Conservation (phyloP, 2,329 filamentous ascomycete genomes). For the Ascochyta lentis region DNA sequence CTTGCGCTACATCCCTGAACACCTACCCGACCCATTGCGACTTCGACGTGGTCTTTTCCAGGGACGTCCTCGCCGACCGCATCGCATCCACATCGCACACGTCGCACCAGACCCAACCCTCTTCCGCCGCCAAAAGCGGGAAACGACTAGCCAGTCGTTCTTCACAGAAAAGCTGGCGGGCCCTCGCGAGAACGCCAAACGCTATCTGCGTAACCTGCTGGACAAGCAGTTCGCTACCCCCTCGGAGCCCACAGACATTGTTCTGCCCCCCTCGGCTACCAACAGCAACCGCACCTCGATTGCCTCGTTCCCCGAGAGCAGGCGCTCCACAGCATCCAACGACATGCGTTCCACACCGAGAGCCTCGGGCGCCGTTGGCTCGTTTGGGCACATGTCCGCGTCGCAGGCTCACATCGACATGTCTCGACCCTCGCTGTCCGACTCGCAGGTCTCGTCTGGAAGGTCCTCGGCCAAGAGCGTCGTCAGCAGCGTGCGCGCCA, state of each 20-base stretch:
- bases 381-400: constrained; percentile 13
- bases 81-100: constrained; percentile 63
- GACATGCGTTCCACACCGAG: constrained; percentile 51
- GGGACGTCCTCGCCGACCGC: constrained; percentile 59
- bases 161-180: constrained; percentile 58
- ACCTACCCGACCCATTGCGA: constrained; percentile 35
- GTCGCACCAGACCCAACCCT: constrained; percentile 54
- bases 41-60: constrained; percentile 52
- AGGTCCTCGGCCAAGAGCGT: constrained; percentile 44
- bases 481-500: constrained; percentile 38
- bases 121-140: constrained; percentile 33
- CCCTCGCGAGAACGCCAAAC: constrained; percentile 57
- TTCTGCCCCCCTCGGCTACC: constrained; percentile 36
- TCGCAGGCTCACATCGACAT: constrained; percentile 49
- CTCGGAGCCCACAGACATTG: constrained; percentile 30
- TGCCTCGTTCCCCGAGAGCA: constrained; percentile 36
- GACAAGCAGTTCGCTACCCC: constrained; percentile 40
- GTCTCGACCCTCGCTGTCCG: constrained; percentile 50
- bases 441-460: constrained; percentile 49
- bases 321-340: constrained; percentile 33
- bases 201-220: constrained; percentile 57
- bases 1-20: constrained; percentile 48
- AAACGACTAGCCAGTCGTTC: constrained; percentile 44
- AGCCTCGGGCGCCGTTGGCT: constrained; percentile 39
- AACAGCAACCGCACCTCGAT: constrained; percentile 39